Evolutionary conservation across 2,329 filamentous ascomycete genomes (phyloP).

Genomic region (Beauveria asiatica): DNA sequence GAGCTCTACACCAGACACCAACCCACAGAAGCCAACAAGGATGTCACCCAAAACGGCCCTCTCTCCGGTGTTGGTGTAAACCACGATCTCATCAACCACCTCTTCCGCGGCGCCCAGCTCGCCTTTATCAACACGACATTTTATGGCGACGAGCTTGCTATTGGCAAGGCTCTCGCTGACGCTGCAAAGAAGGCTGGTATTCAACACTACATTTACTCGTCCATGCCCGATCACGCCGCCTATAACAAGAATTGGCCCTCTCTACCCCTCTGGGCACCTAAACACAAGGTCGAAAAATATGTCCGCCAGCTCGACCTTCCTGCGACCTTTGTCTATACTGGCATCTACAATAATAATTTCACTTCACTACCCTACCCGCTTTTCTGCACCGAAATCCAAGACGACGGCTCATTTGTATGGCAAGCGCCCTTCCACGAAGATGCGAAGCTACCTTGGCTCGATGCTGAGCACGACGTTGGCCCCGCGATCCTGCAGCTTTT

Average conservation of each 20-base stretch:
- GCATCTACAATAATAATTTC: slow-evolving; percentile 99
- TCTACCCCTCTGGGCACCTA: slow-evolving; percentile 83
- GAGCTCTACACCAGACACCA: slow-evolving; percentile 52
- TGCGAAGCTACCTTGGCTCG: slow-evolving; percentile 84
- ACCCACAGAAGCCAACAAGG: slow-evolving; percentile 41
- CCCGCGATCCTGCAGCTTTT: slow-evolving; percentile 88
- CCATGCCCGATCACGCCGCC: slow-evolving; percentile 88
- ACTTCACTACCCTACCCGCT: slow-evolving; percentile 86
- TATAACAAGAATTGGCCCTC: slow-evolving; percentile 72
- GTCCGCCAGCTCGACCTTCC: slow-evolving; percentile 73
- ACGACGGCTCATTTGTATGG: slow-evolving; percentile 84
- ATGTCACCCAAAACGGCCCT: slow-evolving; percentile 60
- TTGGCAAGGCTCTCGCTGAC: slow-evolving; percentile 81
- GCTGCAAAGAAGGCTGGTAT: slow-evolving; percentile 78
- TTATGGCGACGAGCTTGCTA: slow-evolving; percentile 87
- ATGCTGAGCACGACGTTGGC: slow-evolving; percentile 92
- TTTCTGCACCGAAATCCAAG: slow-evolving; percentile 86
- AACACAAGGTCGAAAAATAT: slow-evolving; percentile 89
- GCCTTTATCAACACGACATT: slow-evolving; percentile 98
- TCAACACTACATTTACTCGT: slow-evolving; percentile 91
- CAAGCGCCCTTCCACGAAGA: slow-evolving; percentile 88
- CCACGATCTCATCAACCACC: slow-evolving; percentile 59
- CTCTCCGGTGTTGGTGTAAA: slow-evolving; percentile 61
- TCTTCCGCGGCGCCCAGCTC: slow-evolving; percentile 77
- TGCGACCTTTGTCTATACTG: slow-evolving; percentile 89